Base-by-base conservation (phyloP, 495 filamentous ascomycete genomes). In the Pseudotulostoma volvatum region DNA sequence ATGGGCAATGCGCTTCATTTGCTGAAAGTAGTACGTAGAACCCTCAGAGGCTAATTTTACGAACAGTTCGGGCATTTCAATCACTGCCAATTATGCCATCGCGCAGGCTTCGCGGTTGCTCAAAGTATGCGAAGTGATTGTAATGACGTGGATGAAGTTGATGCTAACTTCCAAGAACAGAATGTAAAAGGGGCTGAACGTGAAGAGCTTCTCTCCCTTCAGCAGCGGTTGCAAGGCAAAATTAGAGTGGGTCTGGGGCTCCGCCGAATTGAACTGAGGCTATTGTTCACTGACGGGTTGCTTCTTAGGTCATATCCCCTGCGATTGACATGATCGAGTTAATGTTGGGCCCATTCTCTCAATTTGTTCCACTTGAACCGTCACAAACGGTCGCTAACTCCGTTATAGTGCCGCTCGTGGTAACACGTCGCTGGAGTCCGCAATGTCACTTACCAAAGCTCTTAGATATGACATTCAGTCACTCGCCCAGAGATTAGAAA, bases 321-420 rank as follows among this genome's bases (percentile, higher is more conserved):
- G 80, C 86, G 1, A 92, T 95, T 50, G 84, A 95, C 50, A 73
- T 93, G 67, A 90, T 95, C 39, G 85, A 93, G 53, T 66, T 95
- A 45, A 92, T 90, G 79, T 86, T 59, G 52, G 68, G n/a, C n/a
- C n/a, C n/a, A n/a, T n/a, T n/a, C n/a, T n/a, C n/a, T n/a, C n/a
- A n/a, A n/a, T n/a, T n/a, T n/a, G n/a, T 60, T 21, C 18, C 15
- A 39, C 19, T 42, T 3, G 25, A 14, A 8, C 8, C n/a, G 11
- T 38, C 3, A 18, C 9, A 35, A 4, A n/a, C 7, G n/a, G n/a
- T n/a, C n/a, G 21, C 46, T 51, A 5, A 45, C 17, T 37, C 30
- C 7, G 7, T 9, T 2, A 31, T 38, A 86, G 81, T 45, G 84
- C 87, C 44, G 84, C 85, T 3, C 74, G 92, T 47, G 92, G 92